These are phyloP conservation scores for Paraconiothyrium sp. DNA, from an alignment of 2,329 filamentous ascomycete species.

Conservation along the genomic window DNA sequence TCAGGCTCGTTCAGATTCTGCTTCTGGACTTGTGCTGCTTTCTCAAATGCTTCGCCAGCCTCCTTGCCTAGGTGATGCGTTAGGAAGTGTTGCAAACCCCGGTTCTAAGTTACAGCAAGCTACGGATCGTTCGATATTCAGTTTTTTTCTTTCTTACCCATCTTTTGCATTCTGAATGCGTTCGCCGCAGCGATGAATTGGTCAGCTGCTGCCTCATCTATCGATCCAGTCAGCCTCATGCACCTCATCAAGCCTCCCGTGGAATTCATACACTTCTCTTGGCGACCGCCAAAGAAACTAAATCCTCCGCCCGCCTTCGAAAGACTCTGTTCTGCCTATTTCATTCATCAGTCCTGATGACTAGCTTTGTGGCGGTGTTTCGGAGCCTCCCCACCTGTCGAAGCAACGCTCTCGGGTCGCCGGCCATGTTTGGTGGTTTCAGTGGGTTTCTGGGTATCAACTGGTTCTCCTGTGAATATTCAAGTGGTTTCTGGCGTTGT, in stretches of 20 bases:
- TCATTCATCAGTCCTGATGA: constrained; percentile 37
- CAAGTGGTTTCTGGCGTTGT: constrained; percentile 16
- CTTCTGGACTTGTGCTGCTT: constrained; percentile 80
- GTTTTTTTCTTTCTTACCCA: constrained; percentile 65
- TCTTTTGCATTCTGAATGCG: constrained; percentile 87
- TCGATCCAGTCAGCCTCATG: constrained; percentile 31
- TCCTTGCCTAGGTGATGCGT: constrained; percentile 71
- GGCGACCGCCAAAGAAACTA: constrained; percentile 84
- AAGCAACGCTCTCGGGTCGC: constrained; percentile 49
- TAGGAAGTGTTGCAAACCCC: neutral
- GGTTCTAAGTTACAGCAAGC: neutral
- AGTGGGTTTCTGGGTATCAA: constrained; percentile 15
- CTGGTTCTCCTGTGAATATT: neutral
- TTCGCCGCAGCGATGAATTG: constrained; percentile 89
- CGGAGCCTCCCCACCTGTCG: constrained; percentile 47
- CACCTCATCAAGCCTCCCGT: neutral
- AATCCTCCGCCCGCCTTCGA: constrained; percentile 81
- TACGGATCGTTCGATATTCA: neutral
- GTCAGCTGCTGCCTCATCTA: constrained; percentile 82
- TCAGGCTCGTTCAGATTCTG: constrained; percentile 88
- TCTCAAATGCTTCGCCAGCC: constrained; percentile 87
- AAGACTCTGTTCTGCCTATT: constrained; percentile 85
- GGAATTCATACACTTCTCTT: constrained; percentile 74
- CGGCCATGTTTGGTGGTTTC: constrained; percentile 39
- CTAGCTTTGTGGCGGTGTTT: constrained; percentile 41